A percentile compares a stretch with the other conserved stretches of the same genome.
Conservation (phyloP, 208 protist genomes). For the Leishmania turanica region DNA sequence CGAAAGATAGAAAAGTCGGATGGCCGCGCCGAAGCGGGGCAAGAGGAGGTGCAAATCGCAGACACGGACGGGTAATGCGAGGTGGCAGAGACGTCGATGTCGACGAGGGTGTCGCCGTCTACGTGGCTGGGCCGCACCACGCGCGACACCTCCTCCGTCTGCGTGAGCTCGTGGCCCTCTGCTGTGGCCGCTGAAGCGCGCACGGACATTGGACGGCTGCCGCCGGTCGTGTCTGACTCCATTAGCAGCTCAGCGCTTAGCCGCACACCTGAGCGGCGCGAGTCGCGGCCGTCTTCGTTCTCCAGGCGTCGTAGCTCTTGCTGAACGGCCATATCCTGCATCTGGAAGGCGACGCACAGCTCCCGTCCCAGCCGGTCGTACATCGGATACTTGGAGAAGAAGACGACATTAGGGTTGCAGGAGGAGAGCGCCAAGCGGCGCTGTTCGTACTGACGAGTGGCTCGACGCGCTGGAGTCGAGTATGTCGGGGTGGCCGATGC, state of each 20-base stretch:
- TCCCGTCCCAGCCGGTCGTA: conserved; percentile 76
- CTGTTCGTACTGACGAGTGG: conserved; percentile 30
- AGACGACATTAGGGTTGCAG: conserved; percentile 60
- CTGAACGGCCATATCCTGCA: conserved; percentile 74
- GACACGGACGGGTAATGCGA: conserved; percentile 29
- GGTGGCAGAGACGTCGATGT: conserved; percentile 32
- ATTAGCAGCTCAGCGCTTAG: conserved; percentile 61
- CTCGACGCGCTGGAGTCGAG: neutral
- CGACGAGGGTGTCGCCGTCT: conserved; percentile 21
- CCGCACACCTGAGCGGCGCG: conserved; percentile 67
- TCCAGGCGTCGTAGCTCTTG: conserved; percentile 61
- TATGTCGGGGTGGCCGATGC: neutral
- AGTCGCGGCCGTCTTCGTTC: conserved; percentile 15
- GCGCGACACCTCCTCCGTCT: conserved; percentile 19
- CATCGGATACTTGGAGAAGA: conserved; percentile 76
- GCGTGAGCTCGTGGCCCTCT: conserved; percentile 20
- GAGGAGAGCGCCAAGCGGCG: conserved; percentile 57
- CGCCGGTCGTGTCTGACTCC: conserved; percentile 27
- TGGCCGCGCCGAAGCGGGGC: conserved; percentile 40
- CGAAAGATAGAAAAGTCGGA: conserved; percentile 83
- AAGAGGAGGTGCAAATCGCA: conserved; percentile 25
- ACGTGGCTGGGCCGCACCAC: conserved; percentile 22
- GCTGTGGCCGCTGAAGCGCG: conserved; percentile 7
- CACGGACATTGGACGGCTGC: conserved; percentile 3
- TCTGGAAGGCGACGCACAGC: conserved; percentile 80